A percentile compares a stretch with the other conserved stretches of the same genome.
phyloP scores from a whole-genome alignment of 495 filamentous ascomycete species.

The Neurospora cerealis region DNA sequence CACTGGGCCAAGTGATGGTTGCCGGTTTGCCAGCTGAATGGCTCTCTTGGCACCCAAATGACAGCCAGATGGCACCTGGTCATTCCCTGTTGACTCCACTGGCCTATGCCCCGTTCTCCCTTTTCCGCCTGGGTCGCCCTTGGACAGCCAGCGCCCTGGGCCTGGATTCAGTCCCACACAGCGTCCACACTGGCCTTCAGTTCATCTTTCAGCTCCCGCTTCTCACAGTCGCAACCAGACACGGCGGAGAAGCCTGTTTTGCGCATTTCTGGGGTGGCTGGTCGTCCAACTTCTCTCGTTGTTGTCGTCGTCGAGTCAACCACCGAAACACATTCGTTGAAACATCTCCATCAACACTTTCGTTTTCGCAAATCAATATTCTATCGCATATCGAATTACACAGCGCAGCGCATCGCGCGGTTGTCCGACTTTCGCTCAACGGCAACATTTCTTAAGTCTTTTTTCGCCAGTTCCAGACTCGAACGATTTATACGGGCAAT shows the following conservation, averaged over 20 bases:
- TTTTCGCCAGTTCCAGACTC: neutral
- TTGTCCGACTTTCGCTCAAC: slow-evolving; percentile 1
- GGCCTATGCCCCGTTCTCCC: neutral
- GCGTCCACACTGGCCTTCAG: neutral
- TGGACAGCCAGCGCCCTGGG: neutral
- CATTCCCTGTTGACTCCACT: neutral
- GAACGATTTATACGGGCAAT: neutral
- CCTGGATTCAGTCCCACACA: neutral
- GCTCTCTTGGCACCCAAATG: neutral
- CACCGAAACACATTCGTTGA: slow-evolving; percentile 1
- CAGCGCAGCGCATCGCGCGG: neutral
- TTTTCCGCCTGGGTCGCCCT: neutral
- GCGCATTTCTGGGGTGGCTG: neutral
- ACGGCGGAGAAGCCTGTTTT: neutral
- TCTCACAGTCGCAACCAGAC: neutral
- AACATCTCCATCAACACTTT: neutral
- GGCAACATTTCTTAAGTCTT: neutral
- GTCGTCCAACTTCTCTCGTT: neutral
- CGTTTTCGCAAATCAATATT: neutral
- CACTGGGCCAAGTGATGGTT: neutral
- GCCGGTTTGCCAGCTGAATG: neutral
- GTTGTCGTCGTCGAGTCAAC: neutral
- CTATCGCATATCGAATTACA: neutral
- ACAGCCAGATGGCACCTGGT: neutral
- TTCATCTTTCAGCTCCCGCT: neutral